A percentile compares a stretch with the other conserved stretches of the same genome.
Evolutionary conservation across 2,329 filamentous ascomycete species (phyloP).

Genomic region (Fusarium albidum): DNA sequence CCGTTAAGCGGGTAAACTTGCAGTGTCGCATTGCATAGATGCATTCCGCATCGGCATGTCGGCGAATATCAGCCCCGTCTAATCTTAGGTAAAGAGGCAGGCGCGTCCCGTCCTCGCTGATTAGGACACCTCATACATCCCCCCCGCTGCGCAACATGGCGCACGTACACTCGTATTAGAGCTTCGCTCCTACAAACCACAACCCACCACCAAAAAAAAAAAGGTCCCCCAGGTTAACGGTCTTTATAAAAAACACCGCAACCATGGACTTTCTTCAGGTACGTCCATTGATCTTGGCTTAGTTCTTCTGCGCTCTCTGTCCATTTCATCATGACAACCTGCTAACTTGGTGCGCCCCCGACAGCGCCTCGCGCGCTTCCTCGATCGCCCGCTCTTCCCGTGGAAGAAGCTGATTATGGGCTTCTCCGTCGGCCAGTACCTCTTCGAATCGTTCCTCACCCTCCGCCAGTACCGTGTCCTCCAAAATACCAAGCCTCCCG

Average conservation of each 20-base stretch:
- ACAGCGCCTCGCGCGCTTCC: constrained; percentile 79
- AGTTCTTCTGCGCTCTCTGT: neutral
- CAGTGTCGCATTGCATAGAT: neutral
- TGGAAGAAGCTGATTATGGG: constrained; percentile 97
- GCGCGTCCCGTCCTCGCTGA: constrained; percentile 15
- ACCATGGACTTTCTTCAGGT: constrained; percentile 59
- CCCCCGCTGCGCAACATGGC: constrained; percentile 20
- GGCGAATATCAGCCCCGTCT: constrained; percentile 30
- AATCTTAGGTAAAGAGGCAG: constrained; percentile 11
- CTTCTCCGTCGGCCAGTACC: constrained; percentile 91
- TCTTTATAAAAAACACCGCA: constrained; percentile 33
- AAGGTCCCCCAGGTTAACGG: constrained; percentile 24
- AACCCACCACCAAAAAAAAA: constrained; percentile 15
- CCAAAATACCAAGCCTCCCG: constrained; percentile 79
- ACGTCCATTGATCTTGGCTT: constrained; percentile 16
- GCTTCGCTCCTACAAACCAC: constrained; percentile 35
- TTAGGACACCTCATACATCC: constrained; percentile 39
- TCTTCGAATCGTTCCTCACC: constrained; percentile 89
- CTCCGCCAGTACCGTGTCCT: constrained; percentile 90
- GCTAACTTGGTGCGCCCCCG: constrained; percentile 22
- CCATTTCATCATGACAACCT: neutral
- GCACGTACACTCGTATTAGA: constrained; percentile 18
- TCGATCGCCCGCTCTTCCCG: constrained; percentile 92
- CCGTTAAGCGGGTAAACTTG: neutral
- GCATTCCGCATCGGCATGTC: constrained; percentile 28